These are phyloP conservation scores for Chlamydomonas reinhardtii DNA, from an alignment of 163 green algal species.

Conservation along the genomic window DNA sequence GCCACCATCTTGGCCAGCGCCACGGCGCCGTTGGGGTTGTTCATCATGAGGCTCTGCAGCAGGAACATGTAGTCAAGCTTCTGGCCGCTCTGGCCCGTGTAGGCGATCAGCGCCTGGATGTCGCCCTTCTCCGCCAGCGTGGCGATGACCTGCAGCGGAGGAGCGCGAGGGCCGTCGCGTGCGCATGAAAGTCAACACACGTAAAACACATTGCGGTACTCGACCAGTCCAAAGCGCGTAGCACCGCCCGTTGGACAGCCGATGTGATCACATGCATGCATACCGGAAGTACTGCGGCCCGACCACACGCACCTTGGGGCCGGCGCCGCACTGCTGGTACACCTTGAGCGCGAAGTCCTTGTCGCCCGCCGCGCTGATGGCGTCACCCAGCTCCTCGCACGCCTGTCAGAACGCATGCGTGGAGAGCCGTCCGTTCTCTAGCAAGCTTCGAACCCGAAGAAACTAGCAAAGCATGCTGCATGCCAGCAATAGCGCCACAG, in stretches of 20 bases:
- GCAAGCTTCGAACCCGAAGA: no score
- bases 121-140: constrained; percentile 93
- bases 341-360: constrained; percentile 94
- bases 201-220: no score
- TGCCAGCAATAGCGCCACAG: no score
- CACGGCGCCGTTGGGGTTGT: constrained; percentile 94
- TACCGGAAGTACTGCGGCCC: no score
- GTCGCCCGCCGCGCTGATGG: constrained; percentile 86
- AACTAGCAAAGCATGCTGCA: no score
- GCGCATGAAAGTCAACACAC: no score
- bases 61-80: constrained; percentile 96
- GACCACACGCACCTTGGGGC: constrained; percentile 30
- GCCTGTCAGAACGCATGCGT: not conserved
- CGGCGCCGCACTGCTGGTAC: constrained; percentile 87
- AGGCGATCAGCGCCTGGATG: constrained; percentile 91
- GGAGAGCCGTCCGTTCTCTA: no score
- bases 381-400: constrained; percentile 77
- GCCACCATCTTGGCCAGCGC: constrained; percentile 96
- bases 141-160: constrained; percentile 63
- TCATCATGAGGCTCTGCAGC: constrained; percentile 93
- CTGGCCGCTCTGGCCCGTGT: constrained; percentile 77
- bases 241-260: no score
- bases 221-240: no score
- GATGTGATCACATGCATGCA: no score
- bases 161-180: no score